These are phyloP conservation scores for Corynespora cassiicola DNA, from an alignment of 2,329 filamentous ascomycete genomes.

Conservation along the genomic window DNA sequence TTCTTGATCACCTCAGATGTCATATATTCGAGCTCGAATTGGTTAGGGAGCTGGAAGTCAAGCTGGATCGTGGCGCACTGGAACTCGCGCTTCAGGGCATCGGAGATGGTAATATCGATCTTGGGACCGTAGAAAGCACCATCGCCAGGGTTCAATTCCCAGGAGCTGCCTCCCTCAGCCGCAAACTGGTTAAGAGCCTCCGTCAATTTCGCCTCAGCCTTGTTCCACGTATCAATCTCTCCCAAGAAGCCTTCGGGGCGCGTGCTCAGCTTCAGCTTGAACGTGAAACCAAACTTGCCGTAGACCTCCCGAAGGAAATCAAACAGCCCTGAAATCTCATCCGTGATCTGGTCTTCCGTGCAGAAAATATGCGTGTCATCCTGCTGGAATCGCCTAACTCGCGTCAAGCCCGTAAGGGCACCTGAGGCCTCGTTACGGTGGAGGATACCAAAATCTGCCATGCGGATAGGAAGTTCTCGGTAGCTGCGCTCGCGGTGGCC, in stretches of 20 bases:
- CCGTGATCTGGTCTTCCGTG: conserved; percentile 75
- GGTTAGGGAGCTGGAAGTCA: conserved; percentile 83
- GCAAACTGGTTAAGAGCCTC: conserved; percentile 79
- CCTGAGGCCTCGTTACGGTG: conserved; percentile 96
- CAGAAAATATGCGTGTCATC: conserved; percentile 98
- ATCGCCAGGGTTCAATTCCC: conserved; percentile 93
- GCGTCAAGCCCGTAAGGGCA: conserved; percentile 86
- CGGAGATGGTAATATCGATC: conserved; percentile 94
- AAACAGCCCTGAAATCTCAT: conserved; percentile 82
- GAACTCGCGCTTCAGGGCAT: conserved; percentile 82
- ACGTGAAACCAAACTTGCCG: conserved; percentile 84
- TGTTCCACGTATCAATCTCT: conserved; percentile 84
- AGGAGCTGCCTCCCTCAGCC: conserved; percentile 66
- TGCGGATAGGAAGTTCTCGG: conserved; percentile 85
- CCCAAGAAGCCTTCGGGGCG: conserved; percentile 89
- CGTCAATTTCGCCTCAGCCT: conserved; percentile 81
- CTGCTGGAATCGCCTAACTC: conserved; percentile 93
- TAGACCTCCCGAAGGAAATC: conserved; percentile 85
- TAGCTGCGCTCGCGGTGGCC: conserved; percentile 84
- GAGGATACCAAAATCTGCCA: conserved; percentile 94
- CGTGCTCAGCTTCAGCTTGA: conserved; percentile 94
- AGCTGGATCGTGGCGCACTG: conserved; percentile 95
- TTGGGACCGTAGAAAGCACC: conserved; percentile 99
- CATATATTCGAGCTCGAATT: conserved; percentile 88
- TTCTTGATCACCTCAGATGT: conserved; percentile 67